Evolutionary conservation across 169 alveolate genomes (phyloP), one percentile per base, ranked within the genome.

Genomic region (Cryptosporidium andersoni): DNA sequence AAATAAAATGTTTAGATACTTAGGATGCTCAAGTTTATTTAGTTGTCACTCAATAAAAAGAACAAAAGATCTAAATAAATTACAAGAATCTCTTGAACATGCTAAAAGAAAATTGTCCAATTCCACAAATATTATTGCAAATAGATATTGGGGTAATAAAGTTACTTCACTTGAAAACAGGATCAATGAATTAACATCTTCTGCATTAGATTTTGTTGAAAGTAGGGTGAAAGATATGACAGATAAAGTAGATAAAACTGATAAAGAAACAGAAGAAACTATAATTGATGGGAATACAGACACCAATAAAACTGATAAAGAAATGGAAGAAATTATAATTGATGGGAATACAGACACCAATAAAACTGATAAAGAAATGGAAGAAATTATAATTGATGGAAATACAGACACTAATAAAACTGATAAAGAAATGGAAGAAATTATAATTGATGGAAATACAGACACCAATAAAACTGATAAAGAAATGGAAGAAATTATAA

Each of bases 131-230:
- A 43, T 2, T 34, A 0, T 64, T 2, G 2, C 3, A 3, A 45
- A 2, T 47, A 64, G 1, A 45, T 0, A 9, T 9, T 14, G 43
- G 0, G 47, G 8, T 9, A 16, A 4, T 3, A 64, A 47, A n/a
- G 62, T 64, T 7, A 40, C 2, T 14, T 47, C 8, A 9, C 45
- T 64, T 9, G 39, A 64, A 8, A 14, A n/a, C 0, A 64, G 25
- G 37, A 39, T 64, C 11, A 5, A 40, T 11, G 48, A 45, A 45
- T 7, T 64, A 64, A 45, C 80, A 0, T 55, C 16, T 1, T 8
- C 9, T 0, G 60, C 80, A 5, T 42, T 64, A 39, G 80, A 64
- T 45, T 1, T 40, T 34, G 62, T 64, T 37, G 65, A 60, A 11
- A 60, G 39, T 34, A 39, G 1, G 2, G 0, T 11, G 7, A 7